Base-by-base conservation (phyloP, 108 stramenopile species). In the Nitzschia putrida region DNA sequence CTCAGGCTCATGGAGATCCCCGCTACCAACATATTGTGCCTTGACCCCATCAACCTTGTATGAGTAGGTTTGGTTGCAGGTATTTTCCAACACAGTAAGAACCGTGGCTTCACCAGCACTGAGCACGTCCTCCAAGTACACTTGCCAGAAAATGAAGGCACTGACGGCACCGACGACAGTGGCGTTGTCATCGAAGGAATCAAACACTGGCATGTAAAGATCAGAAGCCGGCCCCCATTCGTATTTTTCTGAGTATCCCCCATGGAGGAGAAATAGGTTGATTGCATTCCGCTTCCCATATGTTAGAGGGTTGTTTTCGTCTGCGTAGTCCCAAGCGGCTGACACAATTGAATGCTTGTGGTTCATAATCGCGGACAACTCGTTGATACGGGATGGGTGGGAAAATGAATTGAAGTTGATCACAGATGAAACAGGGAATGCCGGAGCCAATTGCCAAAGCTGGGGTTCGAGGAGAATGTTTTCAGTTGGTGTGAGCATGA, bases 61-160 rank as follows among this genome's bases (percentile, higher is more conserved):
- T 16, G 58, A 80, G 53, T 64, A 80, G 23, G 22, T 18, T 34
- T 80, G 76, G 5, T 55, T 61, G 21, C 58, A 77, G 0, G 73
- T 76, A 26, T 60, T 71, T 37, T 55, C 39, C 0, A 83, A 41
- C 13, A 83, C 76, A 49, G 69, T 76, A 57, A 68, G 41, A 51
- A 83, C 73, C 0, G 76, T 76, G 45, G 74, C 79, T 55, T 73
- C 68, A 49, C 73, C 76, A 16, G 61, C 41, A 11, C 76, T 79
- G 12, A 83, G 47, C 18, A 80, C 66, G 0, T n/a, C 24, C 11
- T 51, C 42, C 12, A 83, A 66, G 45, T 80, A 44, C 16, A 54
- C 63, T 52, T 74, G 61, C 82, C 82, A 83, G 22, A 43, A 64
- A 51, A 83, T 76, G 16, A 66, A 66, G 8, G 76, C 59, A 40